phyloP scores from a whole-genome alignment of 1,284 basidiomycete species.

The Phellopilus nigrolimitatus region DNA sequence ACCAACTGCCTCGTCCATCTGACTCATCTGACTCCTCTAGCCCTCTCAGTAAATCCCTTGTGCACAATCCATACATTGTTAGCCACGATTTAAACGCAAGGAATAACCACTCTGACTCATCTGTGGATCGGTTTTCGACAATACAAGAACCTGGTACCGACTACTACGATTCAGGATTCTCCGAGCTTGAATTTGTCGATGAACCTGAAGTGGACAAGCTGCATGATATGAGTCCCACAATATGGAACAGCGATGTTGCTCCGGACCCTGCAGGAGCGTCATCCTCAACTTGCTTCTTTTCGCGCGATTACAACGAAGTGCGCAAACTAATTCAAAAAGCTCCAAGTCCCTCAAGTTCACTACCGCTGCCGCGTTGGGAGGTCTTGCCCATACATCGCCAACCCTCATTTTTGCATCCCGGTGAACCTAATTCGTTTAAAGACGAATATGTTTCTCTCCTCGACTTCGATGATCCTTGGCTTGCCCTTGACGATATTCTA shows the following conservation, averaged over 20 bases:
- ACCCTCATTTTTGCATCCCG: neutral
- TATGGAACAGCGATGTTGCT: too few species aligned
- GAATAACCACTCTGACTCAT: neutral
- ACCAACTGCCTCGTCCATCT: too few species aligned
- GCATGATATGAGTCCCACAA: too few species aligned
- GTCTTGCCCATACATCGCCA: too few species aligned
- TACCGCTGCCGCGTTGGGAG: too few species aligned
- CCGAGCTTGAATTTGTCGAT: slow-evolving; percentile 14
- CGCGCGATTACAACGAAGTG: neutral
- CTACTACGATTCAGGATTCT: slow-evolving; percentile 13
- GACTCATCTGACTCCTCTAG: too few species aligned
- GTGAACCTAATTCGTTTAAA: neutral
- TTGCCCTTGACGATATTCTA: slow-evolving; percentile 21
- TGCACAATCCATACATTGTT: neutral
- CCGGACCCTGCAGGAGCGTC: too few species aligned
- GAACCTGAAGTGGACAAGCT: too few species aligned
- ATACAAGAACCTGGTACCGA: slow-evolving; percentile 5
- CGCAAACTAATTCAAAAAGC: neutral
- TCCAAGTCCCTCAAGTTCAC: neutral
- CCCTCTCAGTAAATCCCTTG: too few species aligned
- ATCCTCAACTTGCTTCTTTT: neutral
- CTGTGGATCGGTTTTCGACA: slow-evolving; percentile 4
- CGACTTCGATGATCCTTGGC: slow-evolving; percentile 21
- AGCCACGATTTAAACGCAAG: too few species aligned
- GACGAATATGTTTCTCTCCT: slow-evolving; percentile 11